Evolutionary conservation across 2,329 filamentous ascomycete species (phyloP), one percentile per base, ranked within the genome.

Genomic region (Aspergillus floridensis): DNA sequence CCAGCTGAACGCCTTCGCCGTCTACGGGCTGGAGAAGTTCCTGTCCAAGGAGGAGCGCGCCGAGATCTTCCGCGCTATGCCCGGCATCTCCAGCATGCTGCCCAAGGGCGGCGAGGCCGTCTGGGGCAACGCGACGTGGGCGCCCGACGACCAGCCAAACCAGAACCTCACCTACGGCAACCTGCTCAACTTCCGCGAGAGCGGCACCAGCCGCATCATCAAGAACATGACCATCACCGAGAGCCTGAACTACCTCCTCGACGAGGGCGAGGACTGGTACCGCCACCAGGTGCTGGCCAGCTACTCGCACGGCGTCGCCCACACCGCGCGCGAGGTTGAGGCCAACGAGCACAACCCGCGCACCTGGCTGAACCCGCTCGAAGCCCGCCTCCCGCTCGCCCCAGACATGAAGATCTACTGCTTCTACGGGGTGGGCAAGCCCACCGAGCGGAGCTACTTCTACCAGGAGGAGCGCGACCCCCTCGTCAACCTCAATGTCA

Each of bases 341-440:
- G 86, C 84, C 54, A 95, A 95, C 72, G 88, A 93, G 68, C 76
- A 86, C n/a, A 84, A 91, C 63, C 86, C 85, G 2, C 81, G 79
- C 53, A 99, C 96, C 72, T 99, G 95, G 95, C 86, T 96, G 62
- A 99, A 99, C 71, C 95, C 95, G 0, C 85, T 98, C n/a, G 93
- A 98, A 74, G 90, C 91, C 0, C 85, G 93, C 2, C 81, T 98
- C 0, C 95, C 95, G 0, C 82, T 92, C 21, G 93, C 95, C 1
- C 93, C 95, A 0, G 91, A 86, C 70, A 80, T 99, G 70, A 97
- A 96, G 74, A 91, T 99, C 12, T 98, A 93, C 77, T 98, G 95
- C 78, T 98, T 99, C 80, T 98, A 99, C 72, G 95, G 83, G 66
- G 87, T 96, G 4, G 93, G 93, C 44, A 99, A 98, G 74, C 89